Conservation (phyloP, 768 basidiomycete genomes). For the Amanita subjunquillea region DNA sequence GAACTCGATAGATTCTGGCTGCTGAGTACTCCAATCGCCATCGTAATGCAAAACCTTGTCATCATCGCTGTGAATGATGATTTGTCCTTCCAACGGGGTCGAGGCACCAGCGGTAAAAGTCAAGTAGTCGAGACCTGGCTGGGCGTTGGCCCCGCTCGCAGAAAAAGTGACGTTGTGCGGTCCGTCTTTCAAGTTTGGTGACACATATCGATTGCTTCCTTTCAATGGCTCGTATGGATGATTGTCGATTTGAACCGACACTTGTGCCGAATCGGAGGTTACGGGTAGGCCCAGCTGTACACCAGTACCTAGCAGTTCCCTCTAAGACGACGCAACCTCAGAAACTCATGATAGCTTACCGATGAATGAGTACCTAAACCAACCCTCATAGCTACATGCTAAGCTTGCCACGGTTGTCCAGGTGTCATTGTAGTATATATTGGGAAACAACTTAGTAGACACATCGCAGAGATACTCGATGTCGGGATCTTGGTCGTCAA, state of each 20-base stretch:
- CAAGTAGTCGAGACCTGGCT: slow-evolving; percentile 30
- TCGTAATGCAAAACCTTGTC: slow-evolving; percentile 19
- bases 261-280: slow-evolving; percentile 15
- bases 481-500: slow-evolving; percentile 28
- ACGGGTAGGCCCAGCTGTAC: slow-evolving; percentile 14
- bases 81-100: slow-evolving; percentile 22
- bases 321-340: not conserved
- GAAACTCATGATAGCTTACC: slow-evolving; percentile 14
- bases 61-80: slow-evolving; percentile 27
- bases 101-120: slow-evolving; percentile 25
- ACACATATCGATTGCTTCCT: slow-evolving; percentile 21
- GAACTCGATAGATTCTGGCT: slow-evolving; percentile 11
- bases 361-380: slow-evolving; percentile 30
- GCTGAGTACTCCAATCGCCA: slow-evolving; percentile 23
- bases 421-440: slow-evolving; percentile 27
- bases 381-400: slow-evolving; percentile 21
- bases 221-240: slow-evolving; percentile 19
- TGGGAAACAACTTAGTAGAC: slow-evolving; percentile 19
- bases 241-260: slow-evolving; percentile 27
- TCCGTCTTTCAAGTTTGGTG: slow-evolving; percentile 22
- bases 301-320: slow-evolving; percentile 17
- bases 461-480: slow-evolving; percentile 28
- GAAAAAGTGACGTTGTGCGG: slow-evolving; percentile 27
- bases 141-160: slow-evolving; percentile 12
- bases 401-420: slow-evolving; percentile 24